These are phyloP conservation scores for Backusella westeae DNA, from an alignment of 192 early-diverging fungal species.

Conservation along the genomic window DNA sequence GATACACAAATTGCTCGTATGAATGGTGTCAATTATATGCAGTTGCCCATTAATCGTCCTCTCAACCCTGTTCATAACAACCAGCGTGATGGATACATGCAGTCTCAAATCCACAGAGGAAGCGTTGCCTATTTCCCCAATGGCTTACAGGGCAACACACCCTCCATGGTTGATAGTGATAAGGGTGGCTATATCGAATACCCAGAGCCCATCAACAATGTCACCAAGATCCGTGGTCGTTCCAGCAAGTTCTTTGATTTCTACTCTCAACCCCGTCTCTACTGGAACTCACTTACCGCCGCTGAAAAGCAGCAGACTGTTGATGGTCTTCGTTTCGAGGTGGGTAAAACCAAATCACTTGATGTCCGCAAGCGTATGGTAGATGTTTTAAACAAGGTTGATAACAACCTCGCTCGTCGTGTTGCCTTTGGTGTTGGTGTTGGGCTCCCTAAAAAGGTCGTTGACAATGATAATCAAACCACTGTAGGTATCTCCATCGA, in stretches of 20 bases:
- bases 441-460: neutral
- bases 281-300: slow-evolving; percentile 34
- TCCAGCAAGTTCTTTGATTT: slow-evolving; percentile 25
- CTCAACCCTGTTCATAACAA: slow-evolving; percentile 40
- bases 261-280: slow-evolving; percentile 33
- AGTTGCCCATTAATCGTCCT: slow-evolving; percentile 49
- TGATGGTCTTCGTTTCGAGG: slow-evolving; percentile 34
- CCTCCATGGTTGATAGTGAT: slow-evolving; percentile 10
- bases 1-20: slow-evolving; percentile 47
- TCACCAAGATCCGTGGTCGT: slow-evolving; percentile 14
- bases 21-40: slow-evolving; percentile 37
- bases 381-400: slow-evolving; percentile 20
- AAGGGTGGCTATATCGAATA: slow-evolving; percentile 25
- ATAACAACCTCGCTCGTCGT: slow-evolving; percentile 24
- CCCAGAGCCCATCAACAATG: slow-evolving; percentile 17
- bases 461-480: slow-evolving; percentile 10
- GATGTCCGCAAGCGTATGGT: slow-evolving; percentile 23
- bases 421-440: slow-evolving; percentile 23
- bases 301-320: slow-evolving; percentile 36
- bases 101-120: slow-evolving; percentile 24
- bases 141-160: slow-evolving; percentile 9
- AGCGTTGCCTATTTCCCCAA: slow-evolving; percentile 33
- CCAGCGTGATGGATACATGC: slow-evolving; percentile 45
- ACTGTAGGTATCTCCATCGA: slow-evolving; percentile 22
- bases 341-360: slow-evolving; percentile 27